Conservation (phyloP, 1,284 basidiomycete species). For the Peniophora sp. region DNA sequence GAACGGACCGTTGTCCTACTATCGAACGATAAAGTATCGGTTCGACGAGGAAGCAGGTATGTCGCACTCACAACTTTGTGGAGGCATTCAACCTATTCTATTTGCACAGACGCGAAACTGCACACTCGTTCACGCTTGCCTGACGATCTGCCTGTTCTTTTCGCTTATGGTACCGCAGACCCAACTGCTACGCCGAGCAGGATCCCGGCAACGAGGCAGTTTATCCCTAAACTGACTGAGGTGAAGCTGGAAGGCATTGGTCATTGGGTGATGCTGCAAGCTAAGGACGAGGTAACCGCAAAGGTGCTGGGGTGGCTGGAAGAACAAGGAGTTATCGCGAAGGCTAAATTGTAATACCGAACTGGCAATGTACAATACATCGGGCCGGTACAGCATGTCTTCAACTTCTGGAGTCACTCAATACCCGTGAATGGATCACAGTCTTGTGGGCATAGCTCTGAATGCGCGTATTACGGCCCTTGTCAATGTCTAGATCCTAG, state of each 20-base stretch:
- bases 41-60: constrained; percentile 58
- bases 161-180: constrained; percentile 53
- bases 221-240: constrained; percentile 37
- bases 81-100: background rate
- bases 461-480: no score
- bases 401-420: no score
- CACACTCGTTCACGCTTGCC: constrained; percentile 26
- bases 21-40: constrained; percentile 47
- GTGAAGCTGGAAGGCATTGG: constrained; percentile 45
- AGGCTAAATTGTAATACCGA: no score
- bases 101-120: constrained; percentile 28
- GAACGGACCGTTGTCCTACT: constrained; percentile 64
- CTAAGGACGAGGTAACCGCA: constrained; percentile 40
- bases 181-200: constrained; percentile 19
- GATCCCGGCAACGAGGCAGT: constrained; percentile 31
- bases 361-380: no score
- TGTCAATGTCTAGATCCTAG: no score
- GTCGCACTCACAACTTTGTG: background rate
- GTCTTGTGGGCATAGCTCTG: no score
- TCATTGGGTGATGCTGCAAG: constrained; percentile 64
- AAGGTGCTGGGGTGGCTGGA: constrained; percentile 41
- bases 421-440: no score
- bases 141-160: constrained; percentile 46
- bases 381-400: no score
- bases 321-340: background rate